Evolutionary conservation across 768 basidiomycete species (phyloP).

Genomic region (Agaricus sinodeliciosus): DNA sequence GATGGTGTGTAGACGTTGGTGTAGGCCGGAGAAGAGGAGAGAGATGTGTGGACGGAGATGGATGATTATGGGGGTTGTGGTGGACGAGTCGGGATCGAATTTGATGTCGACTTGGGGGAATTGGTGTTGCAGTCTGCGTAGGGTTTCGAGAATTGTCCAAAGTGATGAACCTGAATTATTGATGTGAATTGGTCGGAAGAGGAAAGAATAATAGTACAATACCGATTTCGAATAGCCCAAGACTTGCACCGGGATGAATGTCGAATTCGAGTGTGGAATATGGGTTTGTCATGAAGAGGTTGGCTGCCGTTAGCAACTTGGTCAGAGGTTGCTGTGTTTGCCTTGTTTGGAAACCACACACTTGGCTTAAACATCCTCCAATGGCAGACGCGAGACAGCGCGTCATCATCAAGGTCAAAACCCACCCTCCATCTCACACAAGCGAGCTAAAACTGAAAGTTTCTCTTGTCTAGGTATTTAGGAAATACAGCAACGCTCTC

Average conservation of each 20-base stretch:
- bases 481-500: constrained; percentile 84
- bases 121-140: constrained; percentile 56
- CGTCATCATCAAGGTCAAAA: constrained; percentile 38
- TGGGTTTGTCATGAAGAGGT: constrained; percentile 24
- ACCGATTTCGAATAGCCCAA: constrained; percentile 79
- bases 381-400: constrained; percentile 45
- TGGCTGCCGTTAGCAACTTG: not conserved
- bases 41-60: constrained; percentile 79
- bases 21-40: constrained; percentile 74
- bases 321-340: not conserved
- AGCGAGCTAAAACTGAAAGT: not conserved
- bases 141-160: constrained; percentile 67
- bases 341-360: constrained; percentile 7
- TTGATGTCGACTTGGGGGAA: constrained; percentile 83
- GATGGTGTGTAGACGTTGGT: constrained; percentile 77
- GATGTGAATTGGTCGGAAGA: too few relatives aligned
- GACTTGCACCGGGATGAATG: constrained; percentile 65
- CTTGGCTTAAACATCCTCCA: not conserved
- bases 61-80: constrained; percentile 67
- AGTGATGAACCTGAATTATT: constrained; percentile 74
- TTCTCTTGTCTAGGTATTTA: constrained; percentile 52
- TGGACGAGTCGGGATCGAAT: constrained; percentile 67
- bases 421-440: not conserved
- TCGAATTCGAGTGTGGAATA: constrained; percentile 70
- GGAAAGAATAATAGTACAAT: not conserved